Evolutionary conservation across 2,329 filamentous ascomycete species (phyloP), one percentile per base, ranked within the genome.

Genomic region (Alternaria sp.): DNA sequence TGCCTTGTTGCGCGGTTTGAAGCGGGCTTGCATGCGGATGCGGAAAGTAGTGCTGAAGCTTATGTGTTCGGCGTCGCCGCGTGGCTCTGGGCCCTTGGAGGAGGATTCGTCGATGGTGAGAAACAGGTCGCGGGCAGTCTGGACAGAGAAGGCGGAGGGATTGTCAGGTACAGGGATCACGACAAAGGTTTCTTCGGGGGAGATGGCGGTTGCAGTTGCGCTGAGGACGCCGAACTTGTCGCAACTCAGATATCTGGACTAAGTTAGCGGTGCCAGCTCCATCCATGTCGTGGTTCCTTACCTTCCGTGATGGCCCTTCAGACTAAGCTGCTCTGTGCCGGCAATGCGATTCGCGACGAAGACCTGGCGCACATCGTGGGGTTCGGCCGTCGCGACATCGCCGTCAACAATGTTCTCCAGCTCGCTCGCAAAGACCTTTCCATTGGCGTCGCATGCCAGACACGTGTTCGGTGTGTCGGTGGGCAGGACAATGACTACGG

Each of bases 361-460:
- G 15, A 99, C 96, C 83, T 97, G 94, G 64, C 95, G 86, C 63
- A 98, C 94, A 79, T 98, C 94, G 80, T 97, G 94, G 53, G 96
- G 96, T 81, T 99, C 96, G 9, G 95, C 93, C 6, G 89, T 97
- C n/a, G 86, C 80, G 4, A 92, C 87, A 76, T 97, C 91, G 25
- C 85, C 89, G 61, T 97, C 94, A 63, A 97, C 87, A 36, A 97
- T 90, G 77, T 98, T 97, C 83, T 97, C 93, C 53, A 99, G 83
- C 13, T 86, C 83, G 70, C 91, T 89, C 6, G 92, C 86, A 80
- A 97, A 99, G 15, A 98, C 91, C 75, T 91, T 92, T 62, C 96
- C 96, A 65, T 89, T 90, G 45, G 91, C 89, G 77, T 99, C 96
- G 82, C 91, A 94, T 12, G 94, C 92, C 54, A 98, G 84, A 66